Percentiles rank a stretch among this genome's conserved stretches.
Conservation (phyloP, 495 filamentous ascomycete genomes). For the Penicillium arizonense region DNA sequence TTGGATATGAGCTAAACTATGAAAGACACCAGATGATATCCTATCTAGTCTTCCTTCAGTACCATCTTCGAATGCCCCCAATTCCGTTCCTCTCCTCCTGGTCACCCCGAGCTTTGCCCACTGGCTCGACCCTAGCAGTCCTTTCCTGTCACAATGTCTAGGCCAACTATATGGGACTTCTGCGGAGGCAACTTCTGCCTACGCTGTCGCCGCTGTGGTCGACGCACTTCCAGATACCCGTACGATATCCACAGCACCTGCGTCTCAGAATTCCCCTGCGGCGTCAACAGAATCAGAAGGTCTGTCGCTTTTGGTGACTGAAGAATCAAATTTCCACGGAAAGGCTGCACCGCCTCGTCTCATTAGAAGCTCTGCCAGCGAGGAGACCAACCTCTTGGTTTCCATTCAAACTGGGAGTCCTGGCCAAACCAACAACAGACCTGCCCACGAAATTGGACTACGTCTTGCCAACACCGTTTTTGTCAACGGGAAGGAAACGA, state of each 20-base stretch:
- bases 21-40: slow-evolving; percentile 33
- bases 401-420: slow-evolving; percentile 14
- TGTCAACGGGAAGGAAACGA: slow-evolving; percentile 62
- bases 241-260: background rate
- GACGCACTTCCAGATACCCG: slow-evolving; percentile 32
- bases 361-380: slow-evolving; percentile 27
- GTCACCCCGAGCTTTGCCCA: slow-evolving; percentile 40
- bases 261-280: background rate
- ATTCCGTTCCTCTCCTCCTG: slow-evolving; percentile 33
- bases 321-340: slow-evolving; percentile 25
- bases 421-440: background rate
- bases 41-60: slow-evolving; percentile 27
- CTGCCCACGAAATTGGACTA: slow-evolving; percentile 40
- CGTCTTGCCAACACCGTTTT: slow-evolving; percentile 80
- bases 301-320: slow-evolving; percentile 32
- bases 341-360: slow-evolving; percentile 31
- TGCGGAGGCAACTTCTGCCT: slow-evolving; percentile 7
- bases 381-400: slow-evolving; percentile 35
- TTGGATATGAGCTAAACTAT: slow-evolving; percentile 8
- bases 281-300: slow-evolving; percentile 27
- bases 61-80: slow-evolving; percentile 1
- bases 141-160: slow-evolving; percentile 33
- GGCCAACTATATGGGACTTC: slow-evolving; percentile 20
- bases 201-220: slow-evolving; percentile 36
- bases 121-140: slow-evolving; percentile 34